Base-by-base conservation (phyloP, 1,284 basidiomycete genomes). In the Microbotryum violaceum region DNA sequence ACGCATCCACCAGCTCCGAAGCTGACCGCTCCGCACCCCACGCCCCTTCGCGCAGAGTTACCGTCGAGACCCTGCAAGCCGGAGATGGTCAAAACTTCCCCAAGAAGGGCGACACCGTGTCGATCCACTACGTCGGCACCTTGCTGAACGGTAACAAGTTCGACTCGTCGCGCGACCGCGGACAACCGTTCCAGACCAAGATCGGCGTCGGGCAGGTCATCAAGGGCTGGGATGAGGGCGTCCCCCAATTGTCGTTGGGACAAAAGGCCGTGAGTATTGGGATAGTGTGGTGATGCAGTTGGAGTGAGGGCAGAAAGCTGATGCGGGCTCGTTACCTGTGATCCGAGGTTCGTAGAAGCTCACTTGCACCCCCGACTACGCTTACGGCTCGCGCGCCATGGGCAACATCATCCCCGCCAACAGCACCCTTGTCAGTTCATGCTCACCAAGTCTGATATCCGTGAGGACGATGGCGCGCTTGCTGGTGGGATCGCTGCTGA, bases 171-270 rank as follows among this genome's bases (percentile, higher is more conserved):
- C 65, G 70, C 54, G 75, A 77, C 69, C 74, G 74, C 21, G 74
- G 74, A 50, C 42, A 25, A 45, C 70, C 73, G 27, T 73, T 73
- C 69, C 29, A 57, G 31, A 70, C 69, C 52, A 37, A 54, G 37
- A 73, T 74, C 57, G 72, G 73, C 48, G 70, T 73, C 49, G 72
- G 77, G 29, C 74, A 67, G n/a, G 76, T 77, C 56, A 57, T 50
- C 48, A 45, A 29, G 49, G 69, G 71, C 47, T 77, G 76, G 76
- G 77, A 77, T 64, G 73, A 77, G 69, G 76, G 76, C 55, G 75
- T 70, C 23, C 75, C 74, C 6, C 75, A 77, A 69, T 72, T 78
- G 54, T 73, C 70, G 47, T 57, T 77, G 42, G 77, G 77, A 47
- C 69, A 78, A 67, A 74, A 74, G 68, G 76, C 60, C 61, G 57